Evolutionary conservation across 169 alveolate genomes (phyloP), one percentile per base, ranked within the genome.

Genomic region (Plasmodium reichenowi): DNA sequence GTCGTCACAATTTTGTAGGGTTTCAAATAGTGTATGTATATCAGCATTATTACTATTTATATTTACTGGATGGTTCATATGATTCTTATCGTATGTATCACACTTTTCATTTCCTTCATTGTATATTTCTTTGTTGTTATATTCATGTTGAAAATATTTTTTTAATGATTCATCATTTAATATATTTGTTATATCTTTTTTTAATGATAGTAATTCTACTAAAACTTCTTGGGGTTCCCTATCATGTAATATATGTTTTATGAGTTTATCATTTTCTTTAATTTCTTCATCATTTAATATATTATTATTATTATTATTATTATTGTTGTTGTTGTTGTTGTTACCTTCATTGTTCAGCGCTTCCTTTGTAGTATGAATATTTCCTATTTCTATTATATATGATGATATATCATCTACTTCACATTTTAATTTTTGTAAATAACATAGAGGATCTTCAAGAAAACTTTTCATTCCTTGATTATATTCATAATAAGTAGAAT

Each of bases 371-470:
- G 15, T 29, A 5, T 8, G 12, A 20, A 48, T 66, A 15, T 62
- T 75, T n/a, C 78, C 74, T 74, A 74, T 59, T 10, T 76, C 76
- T 60, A 50, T 54, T 58, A 83, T 83, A 60, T 83, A 83, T 59
- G 45, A 4, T 29, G 63, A 68, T 26, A 83, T 68, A 62, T 83
- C 91, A 20, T 83, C 91, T 13, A 83, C 72, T 83, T 83, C 91
- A 47, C 91, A 83, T 29, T 83, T 83, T 54, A 83, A 83, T 43
- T 83, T 83, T 67, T 83, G 80, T 60, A 83, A 52, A 83, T 83
- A 83, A 52, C 60, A 20, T 48, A 83, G 29, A 29, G 91, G 91
- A 72, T 83, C 91, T 5, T 67, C 58, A 66, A 58, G 59, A 83
- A 68, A 58, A 15, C 70, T 56, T 2, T 38, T 17, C 85, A 67